These are phyloP conservation scores for Aspergillus eucalypticola DNA, from an alignment of 2,329 filamentous ascomycete species.

Conservation along the genomic window DNA sequence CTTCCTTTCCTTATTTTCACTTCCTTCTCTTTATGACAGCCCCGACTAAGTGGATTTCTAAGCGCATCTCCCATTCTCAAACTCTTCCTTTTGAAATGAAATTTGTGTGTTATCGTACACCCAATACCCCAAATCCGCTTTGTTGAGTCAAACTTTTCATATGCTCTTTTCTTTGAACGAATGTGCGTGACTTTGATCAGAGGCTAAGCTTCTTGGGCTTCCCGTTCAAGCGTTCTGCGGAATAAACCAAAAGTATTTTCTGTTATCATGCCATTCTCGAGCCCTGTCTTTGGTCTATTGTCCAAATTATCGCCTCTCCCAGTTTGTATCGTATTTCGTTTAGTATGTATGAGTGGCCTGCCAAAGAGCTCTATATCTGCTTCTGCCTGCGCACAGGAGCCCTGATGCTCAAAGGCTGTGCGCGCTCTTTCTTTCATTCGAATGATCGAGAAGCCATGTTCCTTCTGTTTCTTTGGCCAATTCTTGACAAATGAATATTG, in stretches of 20 bases:
- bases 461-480: background rate
- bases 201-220: slow-evolving; percentile 36
- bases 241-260: slow-evolving; percentile 40
- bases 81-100: slow-evolving; percentile 45
- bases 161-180: slow-evolving; percentile 31
- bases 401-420: slow-evolving; percentile 25
- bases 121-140: slow-evolving; percentile 47
- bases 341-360: slow-evolving; percentile 23
- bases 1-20: slow-evolving; percentile 19
- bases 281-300: slow-evolving; percentile 22
- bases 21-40: slow-evolving; percentile 29
- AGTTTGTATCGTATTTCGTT: slow-evolving; percentile 28
- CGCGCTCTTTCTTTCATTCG: slow-evolving; percentile 16
- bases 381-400: slow-evolving; percentile 8
- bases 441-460: background rate
- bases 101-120: slow-evolving; percentile 44
- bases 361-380: slow-evolving; percentile 16
- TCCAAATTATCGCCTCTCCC: slow-evolving; percentile 22
- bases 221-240: slow-evolving; percentile 33
- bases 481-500: background rate
- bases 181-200: slow-evolving; percentile 33
- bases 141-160: slow-evolving; percentile 35
- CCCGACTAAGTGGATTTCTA: slow-evolving; percentile 39
- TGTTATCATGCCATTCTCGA: slow-evolving; percentile 25
- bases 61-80: slow-evolving; percentile 38